Evolutionary conservation across 495 filamentous ascomycete genomes (phyloP), one percentile per base, ranked within the genome.

Genomic region (Annulohypoxylon nitens): DNA sequence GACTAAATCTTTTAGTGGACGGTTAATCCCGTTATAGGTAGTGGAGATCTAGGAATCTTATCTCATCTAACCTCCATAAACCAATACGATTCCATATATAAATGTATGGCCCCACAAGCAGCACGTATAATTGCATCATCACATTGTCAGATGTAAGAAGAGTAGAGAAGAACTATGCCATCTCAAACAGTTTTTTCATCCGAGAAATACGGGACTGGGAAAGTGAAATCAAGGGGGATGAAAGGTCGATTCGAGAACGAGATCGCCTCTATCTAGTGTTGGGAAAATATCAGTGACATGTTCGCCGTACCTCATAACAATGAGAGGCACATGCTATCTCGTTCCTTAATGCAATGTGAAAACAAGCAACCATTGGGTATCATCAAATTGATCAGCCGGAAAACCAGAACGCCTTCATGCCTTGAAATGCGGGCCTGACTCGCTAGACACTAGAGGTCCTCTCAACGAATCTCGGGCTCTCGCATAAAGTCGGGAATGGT

Each of bases 391-490:
- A 64, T 26, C 41, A 71, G 23, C 53, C 57, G 20, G n/a, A 57
- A 26, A 63, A 48, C 64, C 67, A 47, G 18, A 75, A 75, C 72
- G 73, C 73, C 70, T 61, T 14, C 47, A 18, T 33, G 37, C 25
- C 30, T 47, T 9, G 34, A 53, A 23, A 64, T 61, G 45, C 53
- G 20, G 55, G 16, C 25, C 14, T 65, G 47, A 30, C 25, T 18
- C 61, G 26, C 25, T 37, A 48, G 12, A 20, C 25, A 25, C 23
- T 18, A 37, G 4, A 64, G 4, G 33, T 2, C 3, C 25, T 18
- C 58, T 79, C 43, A 86, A 26, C 84, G 84, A 59, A 86, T 82
- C 55, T 84, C 81, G 4, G 82, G 80, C 23, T 85, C 82, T 45
- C 81, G 72, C 83, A 85, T 83, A 61, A 82, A 84, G 58, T 83